phyloP scores from a whole-genome alignment of 352 stramenopile species.

The Globisporangium viniferum region DNA sequence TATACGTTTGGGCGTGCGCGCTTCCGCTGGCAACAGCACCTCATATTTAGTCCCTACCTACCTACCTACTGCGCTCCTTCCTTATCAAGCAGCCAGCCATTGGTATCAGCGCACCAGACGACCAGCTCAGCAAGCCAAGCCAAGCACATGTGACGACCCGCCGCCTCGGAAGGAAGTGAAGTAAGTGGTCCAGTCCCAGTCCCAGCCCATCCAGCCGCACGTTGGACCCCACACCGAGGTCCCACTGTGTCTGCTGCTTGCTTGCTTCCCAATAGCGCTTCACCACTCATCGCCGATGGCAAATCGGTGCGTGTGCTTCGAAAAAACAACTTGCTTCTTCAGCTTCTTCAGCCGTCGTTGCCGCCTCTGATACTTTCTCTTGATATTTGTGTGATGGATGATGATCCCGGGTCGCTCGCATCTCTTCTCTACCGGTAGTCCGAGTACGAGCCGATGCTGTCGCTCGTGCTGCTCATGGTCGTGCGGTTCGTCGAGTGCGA shows the following conservation, averaged over 20 bases:
- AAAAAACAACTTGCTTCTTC: too few relatives aligned
- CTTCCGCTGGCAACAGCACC: background rate
- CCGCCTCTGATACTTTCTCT: background rate
- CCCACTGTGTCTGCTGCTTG: background rate
- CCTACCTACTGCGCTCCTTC: background rate
- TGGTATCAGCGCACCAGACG: background rate
- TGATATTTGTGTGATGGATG: background rate
- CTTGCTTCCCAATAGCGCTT: too few relatives aligned
- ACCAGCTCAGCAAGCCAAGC: background rate
- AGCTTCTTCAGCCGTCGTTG: too few relatives aligned
- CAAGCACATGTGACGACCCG: background rate
- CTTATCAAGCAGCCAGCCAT: background rate
- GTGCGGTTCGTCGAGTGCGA: conserved; percentile 16
- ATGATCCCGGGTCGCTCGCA: too few relatives aligned
- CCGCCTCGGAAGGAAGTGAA: background rate
- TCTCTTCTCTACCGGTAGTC: conserved; percentile 6
- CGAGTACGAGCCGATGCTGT: conserved; percentile 15
- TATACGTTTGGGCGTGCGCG: background rate
- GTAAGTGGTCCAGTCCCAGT: background rate
- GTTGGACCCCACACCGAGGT: background rate
- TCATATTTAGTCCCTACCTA: background rate
- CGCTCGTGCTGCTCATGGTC: conserved; percentile 20
- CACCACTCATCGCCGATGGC: background rate
- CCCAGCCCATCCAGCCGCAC: background rate
- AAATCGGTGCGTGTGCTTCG: too few relatives aligned